Base-by-base conservation (phyloP, 225 moss, liverwort and hornwort genomes). In the Bryum argenteum region DNA sequence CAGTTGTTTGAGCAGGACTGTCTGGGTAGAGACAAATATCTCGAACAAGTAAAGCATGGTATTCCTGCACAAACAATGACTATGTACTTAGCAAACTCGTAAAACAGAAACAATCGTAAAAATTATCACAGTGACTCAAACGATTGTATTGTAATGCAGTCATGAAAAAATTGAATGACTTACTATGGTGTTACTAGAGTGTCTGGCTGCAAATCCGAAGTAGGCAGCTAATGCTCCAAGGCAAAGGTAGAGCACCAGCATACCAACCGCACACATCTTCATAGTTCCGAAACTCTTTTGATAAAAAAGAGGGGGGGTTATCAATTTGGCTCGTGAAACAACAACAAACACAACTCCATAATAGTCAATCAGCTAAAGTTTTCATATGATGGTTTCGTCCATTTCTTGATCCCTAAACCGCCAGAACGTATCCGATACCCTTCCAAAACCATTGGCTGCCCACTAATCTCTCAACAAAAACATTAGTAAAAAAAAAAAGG, bases 1-100 rank as follows among this genome's bases (percentile, higher is more conserved):
- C 85, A 18, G 85, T 75, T 7, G 85, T 79, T 58, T 85, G 79
- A 8, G 81, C 76, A 15, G 85, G 85, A 58, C 81, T 85, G 73
- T 85, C 81, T 20, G 85, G 85, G 58, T 85, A 85, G 43, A 85
- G 76, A 59, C 85, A 85, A 69, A 85, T 76, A 18, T 85, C 70
- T 33, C 28, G 62, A 9, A 79, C 76, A 70, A 85, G 85, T 43
- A 82, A 45, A 40, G 72, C 70, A 79, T 82, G 85, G 47, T 79
- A 85, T 44, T 85, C 81, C 85, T 85, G 76, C 73, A 81, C 53
- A 17, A 5, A 17, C 1, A 48, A 17, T 4, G 17, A 48, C 4
- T 45, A n/a, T n/a, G n/a, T n/a, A n/a, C n/a, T n/a, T n/a, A n/a
- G n/a, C n/a, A n/a, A n/a, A n/a, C n/a, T n/a, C n/a, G n/a, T n/a